Percentiles rank a stretch among this genome's conserved stretches.
Conservation (phyloP, 768 basidiomycete species). For the Infundibulicybe gibba region DNA sequence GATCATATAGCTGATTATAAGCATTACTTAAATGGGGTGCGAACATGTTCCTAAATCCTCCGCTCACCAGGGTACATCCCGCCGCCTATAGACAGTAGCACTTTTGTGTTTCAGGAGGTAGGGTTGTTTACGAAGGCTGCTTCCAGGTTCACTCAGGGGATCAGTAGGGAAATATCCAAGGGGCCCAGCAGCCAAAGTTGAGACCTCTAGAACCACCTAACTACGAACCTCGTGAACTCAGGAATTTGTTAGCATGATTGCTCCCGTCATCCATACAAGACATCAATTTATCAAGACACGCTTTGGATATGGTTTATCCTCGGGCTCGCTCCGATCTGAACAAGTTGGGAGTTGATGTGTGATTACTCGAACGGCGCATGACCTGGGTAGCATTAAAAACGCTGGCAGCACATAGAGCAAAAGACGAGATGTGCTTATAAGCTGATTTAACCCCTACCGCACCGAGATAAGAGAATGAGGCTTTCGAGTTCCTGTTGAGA, state of each 20-base stretch:
- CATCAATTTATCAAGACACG: slow-evolving; percentile 49
- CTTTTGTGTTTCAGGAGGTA: slow-evolving; percentile 56
- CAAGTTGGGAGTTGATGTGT: slow-evolving; percentile 33
- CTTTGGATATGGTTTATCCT: slow-evolving; percentile 37
- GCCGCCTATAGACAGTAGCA: slow-evolving; percentile 51
- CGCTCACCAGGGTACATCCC: slow-evolving; percentile 61
- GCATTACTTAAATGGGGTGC: neutral
- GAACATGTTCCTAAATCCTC: no score
- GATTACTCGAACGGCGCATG: slow-evolving; percentile 49
- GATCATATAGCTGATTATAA: slow-evolving; percentile 45
- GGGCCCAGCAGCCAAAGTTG: slow-evolving; percentile 8
- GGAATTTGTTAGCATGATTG: slow-evolving; percentile 62
- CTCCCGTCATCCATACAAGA: slow-evolving; percentile 60
- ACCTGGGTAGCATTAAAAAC: slow-evolving; percentile 38
- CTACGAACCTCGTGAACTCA: slow-evolving; percentile 59
- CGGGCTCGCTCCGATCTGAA: slow-evolving; percentile 28
- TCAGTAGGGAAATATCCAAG: slow-evolving; percentile 69
- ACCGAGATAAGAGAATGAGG: neutral
- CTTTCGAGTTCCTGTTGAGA: neutral
- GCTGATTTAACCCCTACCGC: slow-evolving; percentile 10
- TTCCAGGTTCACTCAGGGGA: slow-evolving; percentile 70
- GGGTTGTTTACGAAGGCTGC: slow-evolving; percentile 81
- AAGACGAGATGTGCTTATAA: slow-evolving; percentile 20
- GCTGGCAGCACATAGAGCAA: slow-evolving; percentile 16
- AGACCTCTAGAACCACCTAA: neutral